Evolutionary conservation across 2,329 filamentous ascomycete species (phyloP).

Genomic region (Aspergillus pseudonomiae): DNA sequence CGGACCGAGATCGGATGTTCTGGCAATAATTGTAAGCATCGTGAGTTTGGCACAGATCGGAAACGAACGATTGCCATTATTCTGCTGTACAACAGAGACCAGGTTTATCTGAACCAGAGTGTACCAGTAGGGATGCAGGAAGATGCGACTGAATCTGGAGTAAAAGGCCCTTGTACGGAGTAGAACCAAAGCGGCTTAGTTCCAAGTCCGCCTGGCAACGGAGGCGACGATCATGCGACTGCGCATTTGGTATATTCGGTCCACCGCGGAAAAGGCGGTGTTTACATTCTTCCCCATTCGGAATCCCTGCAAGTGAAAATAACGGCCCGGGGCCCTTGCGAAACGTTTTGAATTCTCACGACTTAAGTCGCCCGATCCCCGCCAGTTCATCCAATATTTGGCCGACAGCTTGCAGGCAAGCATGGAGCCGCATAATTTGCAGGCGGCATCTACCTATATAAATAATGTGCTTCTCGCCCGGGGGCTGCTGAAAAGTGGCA

Average conservation of each 20-base stretch:
- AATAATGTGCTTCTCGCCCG: conserved; percentile 68
- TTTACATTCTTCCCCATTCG: conserved; percentile 50
- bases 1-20: not conserved
- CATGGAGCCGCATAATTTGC: conserved; percentile 56
- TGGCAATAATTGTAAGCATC: not conserved
- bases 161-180: no score
- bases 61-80: not conserved
- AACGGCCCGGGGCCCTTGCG: conserved; percentile 8
- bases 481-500: conserved; percentile 62
- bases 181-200: not conserved
- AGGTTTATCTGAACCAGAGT: no score
- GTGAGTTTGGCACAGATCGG: not conserved
- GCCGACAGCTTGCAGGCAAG: conserved; percentile 31
- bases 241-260: conserved; percentile 25
- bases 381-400: not conserved
- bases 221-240: conserved; percentile 17
- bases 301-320: conserved; percentile 25
- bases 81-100: no score
- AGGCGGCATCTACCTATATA: conserved; percentile 65
- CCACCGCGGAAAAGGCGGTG: conserved; percentile 30
- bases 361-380: not conserved
- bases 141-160: no score
- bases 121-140: no score
- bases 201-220: conserved; percentile 19
- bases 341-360: not conserved